phyloP scores from a whole-genome alignment of 2,329 filamentous ascomycete genomes.

The Talaromyces sp. region DNA sequence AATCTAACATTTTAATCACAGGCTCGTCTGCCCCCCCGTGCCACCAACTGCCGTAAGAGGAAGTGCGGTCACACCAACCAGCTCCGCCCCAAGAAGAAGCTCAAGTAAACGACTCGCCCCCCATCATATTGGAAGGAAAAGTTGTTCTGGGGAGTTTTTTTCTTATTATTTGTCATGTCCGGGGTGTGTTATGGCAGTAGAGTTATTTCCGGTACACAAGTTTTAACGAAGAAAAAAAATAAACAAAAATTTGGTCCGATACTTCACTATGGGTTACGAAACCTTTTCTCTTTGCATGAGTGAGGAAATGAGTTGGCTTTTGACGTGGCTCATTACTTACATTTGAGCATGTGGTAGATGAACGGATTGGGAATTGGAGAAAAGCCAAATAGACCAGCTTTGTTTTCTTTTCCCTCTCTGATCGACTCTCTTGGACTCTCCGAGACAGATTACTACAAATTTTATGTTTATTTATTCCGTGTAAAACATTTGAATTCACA shows the following conservation, averaged over 20 bases:
- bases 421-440: neutral
- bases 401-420: neutral
- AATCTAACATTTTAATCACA: constrained; percentile 18
- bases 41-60: constrained; percentile 99
- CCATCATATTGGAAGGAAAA: constrained; percentile 1
- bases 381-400: neutral
- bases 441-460: neutral
- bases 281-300: neutral
- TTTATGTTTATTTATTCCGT: neutral
- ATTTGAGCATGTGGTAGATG: neutral
- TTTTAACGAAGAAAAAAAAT: constrained; percentile 3
- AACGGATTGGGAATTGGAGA: neutral
- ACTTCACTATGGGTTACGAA: neutral
- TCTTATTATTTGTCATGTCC: neutral
- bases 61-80: constrained; percentile 99
- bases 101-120: constrained; percentile 61
- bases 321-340: neutral
- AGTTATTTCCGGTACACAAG: neutral
- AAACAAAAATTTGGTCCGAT: constrained; percentile 1
- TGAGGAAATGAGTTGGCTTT: too few relatives aligned
- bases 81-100: constrained; percentile 99
- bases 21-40: constrained; percentile 88
- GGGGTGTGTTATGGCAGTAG: neutral
- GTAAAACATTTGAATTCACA: neutral
- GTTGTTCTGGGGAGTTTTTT: constrained; percentile 1